Evolutionary conservation across 176 grass and related monocot species (phyloP), one percentile per base, ranked within the genome.

Genomic region (Carex parvula): DNA sequence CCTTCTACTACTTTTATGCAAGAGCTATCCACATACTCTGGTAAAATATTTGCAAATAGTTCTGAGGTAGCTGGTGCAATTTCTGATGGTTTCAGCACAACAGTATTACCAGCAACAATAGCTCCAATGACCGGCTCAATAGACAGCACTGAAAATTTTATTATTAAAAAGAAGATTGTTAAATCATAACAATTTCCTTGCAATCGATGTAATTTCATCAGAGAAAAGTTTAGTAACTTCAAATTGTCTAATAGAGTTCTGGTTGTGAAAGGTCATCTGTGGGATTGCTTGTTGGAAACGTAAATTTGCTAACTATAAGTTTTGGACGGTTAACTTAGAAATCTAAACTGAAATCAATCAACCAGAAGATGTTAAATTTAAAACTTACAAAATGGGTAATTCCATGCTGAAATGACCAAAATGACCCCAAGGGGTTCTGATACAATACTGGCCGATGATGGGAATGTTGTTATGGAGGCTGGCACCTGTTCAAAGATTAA

Each of bases 1-100:
- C 93, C 97, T 89, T 99, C 93, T 17, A 99, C 76, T 41, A 99
- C 97, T 89, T 90, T 99, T 60, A 99, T 87, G 32, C 91, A 99
- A 13, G 97, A 91, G 83, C 68, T 85, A 69, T 99, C 97, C 4
- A 99, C 26, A 74, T 99, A 99, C 62, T 92, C 83, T n/a, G 97
- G 97, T 70, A 99, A 80, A 87, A 95, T 33, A 70, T 86, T 94
- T 1, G 97, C 83, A 0, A 99, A 85, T 84, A 99, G 10, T 75
- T 85, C 69, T 7, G 97, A 96, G 33, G 91, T 99, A 44, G 97
- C 86, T 52, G 97, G 90, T 0, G 97, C 86, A 84, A 99, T 65
- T 66, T 99, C 97, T 64, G 97, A 99, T 50, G 97, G 97, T 80
- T 99, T 99, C 55, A 99, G 79, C 15, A 95, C 88, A 79, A 94